Percentiles rank a stretch among this genome's conserved stretches.
These are phyloP conservation scores for Talaromyces sp. DNA, from an alignment of 2,329 filamentous ascomycete genomes.

Conservation along the genomic window DNA sequence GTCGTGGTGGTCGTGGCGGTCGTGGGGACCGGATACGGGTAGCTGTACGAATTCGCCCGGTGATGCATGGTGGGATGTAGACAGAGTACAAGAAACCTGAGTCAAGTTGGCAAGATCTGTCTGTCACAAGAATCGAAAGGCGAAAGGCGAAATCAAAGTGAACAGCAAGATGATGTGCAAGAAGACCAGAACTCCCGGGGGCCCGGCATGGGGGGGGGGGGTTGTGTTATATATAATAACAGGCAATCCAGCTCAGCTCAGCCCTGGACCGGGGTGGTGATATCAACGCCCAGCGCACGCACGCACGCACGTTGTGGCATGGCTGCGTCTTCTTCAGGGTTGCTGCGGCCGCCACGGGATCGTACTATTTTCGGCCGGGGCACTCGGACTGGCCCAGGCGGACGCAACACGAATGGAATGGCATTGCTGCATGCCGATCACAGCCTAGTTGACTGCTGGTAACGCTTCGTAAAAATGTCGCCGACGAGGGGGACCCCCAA, in stretches of 20 bases:
- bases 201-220: not conserved
- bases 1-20: not conserved
- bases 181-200: not conserved
- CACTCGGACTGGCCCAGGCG: not conserved
- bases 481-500: not conserved
- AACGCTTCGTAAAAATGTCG: slow-evolving; percentile 1
- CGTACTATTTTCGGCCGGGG: not conserved
- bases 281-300: not conserved
- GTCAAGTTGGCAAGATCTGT: too few relatives aligned
- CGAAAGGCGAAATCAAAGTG: not conserved
- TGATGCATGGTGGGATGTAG: slow-evolving; percentile 5
- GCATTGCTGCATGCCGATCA: not conserved
- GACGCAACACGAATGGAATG: not conserved
- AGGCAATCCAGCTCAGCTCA: not conserved
- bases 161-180: not conserved
- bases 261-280: not conserved
- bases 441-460: not conserved
- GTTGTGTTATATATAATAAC: not conserved
- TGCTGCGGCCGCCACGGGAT: not conserved
- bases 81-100: not conserved
- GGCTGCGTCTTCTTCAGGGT: not conserved
- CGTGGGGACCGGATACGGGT: slow-evolving; percentile 1
- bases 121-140: not conserved
- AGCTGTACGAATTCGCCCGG: not conserved
- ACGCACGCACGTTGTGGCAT: not conserved